phyloP scores from a whole-genome alignment of 805 yeast species.

The Yamadazyma ubonensis region DNA sequence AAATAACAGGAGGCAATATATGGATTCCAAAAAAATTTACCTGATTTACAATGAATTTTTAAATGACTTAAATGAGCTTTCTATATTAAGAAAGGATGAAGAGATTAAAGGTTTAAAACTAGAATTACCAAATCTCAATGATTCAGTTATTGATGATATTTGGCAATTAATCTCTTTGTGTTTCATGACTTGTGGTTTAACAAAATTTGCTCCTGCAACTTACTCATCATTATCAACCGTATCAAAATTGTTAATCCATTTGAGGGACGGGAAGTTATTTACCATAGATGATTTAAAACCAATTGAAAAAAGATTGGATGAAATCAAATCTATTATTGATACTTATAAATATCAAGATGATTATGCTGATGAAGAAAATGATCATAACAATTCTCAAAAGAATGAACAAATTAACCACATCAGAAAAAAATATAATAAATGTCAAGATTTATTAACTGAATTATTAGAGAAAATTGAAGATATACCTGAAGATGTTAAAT shows the following conservation, averaged over 20 bases:
- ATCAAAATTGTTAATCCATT: constrained; percentile 76
- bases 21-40: constrained; percentile 68
- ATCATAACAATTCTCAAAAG: constrained; percentile 14
- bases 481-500: constrained; percentile 38
- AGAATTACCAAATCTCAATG: constrained; percentile 54
- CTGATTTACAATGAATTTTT: constrained; percentile 59
- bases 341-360: constrained; percentile 30
- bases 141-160: constrained; percentile 78
- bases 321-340: constrained; percentile 63
- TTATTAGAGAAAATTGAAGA: constrained; percentile 53
- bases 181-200: constrained; percentile 88
- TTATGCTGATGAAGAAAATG: constrained; percentile 17
- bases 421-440: constrained; percentile 62
- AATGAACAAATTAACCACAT: constrained; percentile 62
- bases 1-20: constrained; percentile 61
- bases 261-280: constrained; percentile 76
- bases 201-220: constrained; percentile 89
- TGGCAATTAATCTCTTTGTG: constrained; percentile 85
- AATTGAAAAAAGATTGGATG: constrained; percentile 67
- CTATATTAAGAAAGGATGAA: constrained; percentile 50
- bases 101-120: constrained; percentile 38
- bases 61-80: constrained; percentile 50
- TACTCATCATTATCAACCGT: constrained; percentile 88
- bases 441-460: constrained; percentile 54
- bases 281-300: constrained; percentile 83